Percentiles rank a stretch among this genome's conserved stretches.
phyloP scores from a whole-genome alignment of 2,329 filamentous ascomycete genomes.

The Stachybotrys chlorohalonatus region DNA sequence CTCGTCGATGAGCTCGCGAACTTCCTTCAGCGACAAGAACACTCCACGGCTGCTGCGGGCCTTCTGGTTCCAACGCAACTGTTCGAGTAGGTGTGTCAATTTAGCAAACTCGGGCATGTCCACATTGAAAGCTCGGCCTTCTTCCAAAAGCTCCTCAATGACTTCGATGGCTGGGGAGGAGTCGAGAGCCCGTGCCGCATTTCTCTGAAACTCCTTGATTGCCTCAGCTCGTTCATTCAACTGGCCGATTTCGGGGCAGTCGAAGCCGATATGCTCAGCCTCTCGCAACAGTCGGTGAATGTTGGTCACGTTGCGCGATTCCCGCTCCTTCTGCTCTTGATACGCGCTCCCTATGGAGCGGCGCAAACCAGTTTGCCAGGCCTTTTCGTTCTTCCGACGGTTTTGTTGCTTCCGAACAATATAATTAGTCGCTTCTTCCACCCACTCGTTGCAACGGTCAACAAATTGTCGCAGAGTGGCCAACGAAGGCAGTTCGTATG shows the following conservation, averaged over 20 bases:
- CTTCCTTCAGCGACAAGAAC: conserved; percentile 67
- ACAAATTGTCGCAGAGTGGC: conserved; percentile 80
- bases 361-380: conserved; percentile 64
- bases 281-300: conserved; percentile 76
- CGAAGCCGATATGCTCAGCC: conserved; percentile 82
- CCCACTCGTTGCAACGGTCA: conserved; percentile 94
- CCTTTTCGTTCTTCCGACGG: conserved; percentile 87
- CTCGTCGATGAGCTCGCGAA: conserved; percentile 67
- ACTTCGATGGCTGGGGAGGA: conserved; percentile 57
- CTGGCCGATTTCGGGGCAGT: conserved; percentile 81
- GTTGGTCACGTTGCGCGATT: conserved; percentile 81
- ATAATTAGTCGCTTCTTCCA: conserved; percentile 93
- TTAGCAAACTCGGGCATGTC: conserved; percentile 83
- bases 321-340: conserved; percentile 70
- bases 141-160: conserved; percentile 87
- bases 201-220: conserved; percentile 76
- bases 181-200: conserved; percentile 61
- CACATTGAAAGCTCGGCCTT: conserved; percentile 81
- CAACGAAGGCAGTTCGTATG: conserved; percentile 77
- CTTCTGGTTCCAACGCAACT: conserved; percentile 81
- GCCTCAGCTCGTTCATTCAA: conserved; percentile 77
- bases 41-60: conserved; percentile 56
- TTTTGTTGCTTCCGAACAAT: conserved; percentile 97
- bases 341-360: conserved; percentile 51
- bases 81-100: conserved; percentile 70